These are phyloP conservation scores for Plantago coronopus DNA, from an alignment of 305 asterid genomes.

Conservation along the genomic window DNA sequence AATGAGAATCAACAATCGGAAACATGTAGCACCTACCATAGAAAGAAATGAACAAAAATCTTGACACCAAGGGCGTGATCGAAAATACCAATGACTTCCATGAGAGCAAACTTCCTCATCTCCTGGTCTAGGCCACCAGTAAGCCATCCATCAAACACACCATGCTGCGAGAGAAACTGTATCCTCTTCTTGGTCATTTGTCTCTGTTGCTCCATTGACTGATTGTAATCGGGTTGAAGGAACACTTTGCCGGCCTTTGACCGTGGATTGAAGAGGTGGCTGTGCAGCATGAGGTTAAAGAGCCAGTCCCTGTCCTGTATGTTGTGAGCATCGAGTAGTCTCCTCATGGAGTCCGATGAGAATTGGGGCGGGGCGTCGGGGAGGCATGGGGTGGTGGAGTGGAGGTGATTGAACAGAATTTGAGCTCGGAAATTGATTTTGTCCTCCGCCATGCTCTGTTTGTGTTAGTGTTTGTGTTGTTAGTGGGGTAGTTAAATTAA, in stretches of 20 bases:
- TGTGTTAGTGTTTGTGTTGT: no score
- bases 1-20: no score
- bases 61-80: constrained; percentile 87
- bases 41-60: constrained; percentile 74
- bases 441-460: no score
- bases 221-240: constrained; percentile 74
- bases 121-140: constrained; percentile 69
- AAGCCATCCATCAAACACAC: constrained; percentile 71
- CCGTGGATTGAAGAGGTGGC: constrained; percentile 66
- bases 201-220: constrained; percentile 94
- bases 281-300: constrained; percentile 62
- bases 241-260: constrained; percentile 73
- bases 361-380: constrained; percentile 77
- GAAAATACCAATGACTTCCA: constrained; percentile 63
- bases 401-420: no score
- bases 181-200: constrained; percentile 90
- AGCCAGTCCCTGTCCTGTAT: constrained; percentile 79
- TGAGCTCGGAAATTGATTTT: no score
- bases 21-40: constrained; percentile 45
- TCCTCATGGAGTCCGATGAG: no score
- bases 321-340: constrained; percentile 81
- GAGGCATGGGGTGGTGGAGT: constrained; percentile 61
- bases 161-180: constrained; percentile 58
- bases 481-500: no score
- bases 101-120: constrained; percentile 69